Conservation (phyloP, 441 rosid species). For the Populus hybrid region DNA sequence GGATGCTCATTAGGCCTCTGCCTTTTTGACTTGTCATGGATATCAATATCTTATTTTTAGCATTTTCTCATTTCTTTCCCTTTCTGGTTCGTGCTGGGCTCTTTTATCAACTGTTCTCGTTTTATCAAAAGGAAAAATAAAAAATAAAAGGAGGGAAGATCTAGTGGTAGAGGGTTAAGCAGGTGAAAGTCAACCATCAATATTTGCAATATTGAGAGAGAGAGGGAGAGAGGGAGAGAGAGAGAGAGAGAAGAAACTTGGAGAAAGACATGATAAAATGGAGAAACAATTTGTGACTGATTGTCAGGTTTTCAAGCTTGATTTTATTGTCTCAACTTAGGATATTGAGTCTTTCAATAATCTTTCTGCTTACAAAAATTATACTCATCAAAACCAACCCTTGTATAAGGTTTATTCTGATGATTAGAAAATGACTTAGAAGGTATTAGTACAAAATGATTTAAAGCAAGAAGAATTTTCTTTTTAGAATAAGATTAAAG, state of each 20-base stretch:
- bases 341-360: fast-evolving
- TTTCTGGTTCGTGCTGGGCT: background rate
- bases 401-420: too few relatives aligned
- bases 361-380: too few relatives aligned
- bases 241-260: background rate
- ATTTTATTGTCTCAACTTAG: too few relatives aligned
- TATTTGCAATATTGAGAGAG: background rate
- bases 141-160: too few relatives aligned
- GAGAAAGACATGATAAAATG: background rate
- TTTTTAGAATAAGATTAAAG: too few relatives aligned
- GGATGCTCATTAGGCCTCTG: background rate
- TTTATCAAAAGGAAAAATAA: background rate
- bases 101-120: background rate
- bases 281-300: background rate
- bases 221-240: background rate
- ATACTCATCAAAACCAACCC: too few relatives aligned
- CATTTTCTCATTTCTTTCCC: background rate
- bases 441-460: too few relatives aligned
- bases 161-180: background rate
- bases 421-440: too few relatives aligned
- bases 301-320: too few relatives aligned
- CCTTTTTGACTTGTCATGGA: background rate
- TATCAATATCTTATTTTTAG: background rate
- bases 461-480: too few relatives aligned
- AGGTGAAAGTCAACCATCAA: background rate